phyloP scores from a whole-genome alignment of 257 asterid genomes.

The Vinca minor region DNA sequence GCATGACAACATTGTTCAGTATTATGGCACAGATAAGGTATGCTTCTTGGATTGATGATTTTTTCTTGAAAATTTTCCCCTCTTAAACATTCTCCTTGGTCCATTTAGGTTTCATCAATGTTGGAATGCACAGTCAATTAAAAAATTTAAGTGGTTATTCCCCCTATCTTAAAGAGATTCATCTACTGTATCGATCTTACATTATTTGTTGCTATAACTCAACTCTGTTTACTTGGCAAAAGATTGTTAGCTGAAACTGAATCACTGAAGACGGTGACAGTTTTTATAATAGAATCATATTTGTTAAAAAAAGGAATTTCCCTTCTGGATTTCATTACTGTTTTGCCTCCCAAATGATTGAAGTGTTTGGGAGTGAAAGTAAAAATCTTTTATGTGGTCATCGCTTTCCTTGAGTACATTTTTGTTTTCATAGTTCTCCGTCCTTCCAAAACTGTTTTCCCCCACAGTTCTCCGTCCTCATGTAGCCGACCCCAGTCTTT shows the following conservation, averaged over 20 bases:
- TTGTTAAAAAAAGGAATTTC: too few species aligned
- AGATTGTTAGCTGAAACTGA: neutral
- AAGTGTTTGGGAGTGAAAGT: too few species aligned
- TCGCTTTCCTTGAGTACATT: too few species aligned
- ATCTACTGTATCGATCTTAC: neutral
- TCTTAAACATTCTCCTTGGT: neutral
- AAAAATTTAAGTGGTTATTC: neutral
- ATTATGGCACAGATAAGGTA: conserved; percentile 87
- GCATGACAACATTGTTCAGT: conserved; percentile 89
- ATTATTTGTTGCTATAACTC: neutral
- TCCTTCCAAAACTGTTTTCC: too few species aligned
- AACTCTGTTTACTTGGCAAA: neutral
- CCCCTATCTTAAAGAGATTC: neutral
- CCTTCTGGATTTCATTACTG: too few species aligned
- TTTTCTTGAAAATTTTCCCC: neutral
- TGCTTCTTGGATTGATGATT: conserved; percentile 10
- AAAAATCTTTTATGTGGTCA: too few species aligned
- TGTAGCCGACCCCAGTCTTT: too few species aligned
- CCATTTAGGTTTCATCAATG: neutral
- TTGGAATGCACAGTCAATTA: neutral
- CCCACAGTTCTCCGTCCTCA: too few species aligned
- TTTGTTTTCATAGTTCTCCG: too few species aligned
- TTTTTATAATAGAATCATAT: neutral
- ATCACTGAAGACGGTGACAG: neutral
- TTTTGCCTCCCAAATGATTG: too few species aligned